phyloP scores from a whole-genome alignment of 345 rosid genomes.

The Durio zibethinus region DNA sequence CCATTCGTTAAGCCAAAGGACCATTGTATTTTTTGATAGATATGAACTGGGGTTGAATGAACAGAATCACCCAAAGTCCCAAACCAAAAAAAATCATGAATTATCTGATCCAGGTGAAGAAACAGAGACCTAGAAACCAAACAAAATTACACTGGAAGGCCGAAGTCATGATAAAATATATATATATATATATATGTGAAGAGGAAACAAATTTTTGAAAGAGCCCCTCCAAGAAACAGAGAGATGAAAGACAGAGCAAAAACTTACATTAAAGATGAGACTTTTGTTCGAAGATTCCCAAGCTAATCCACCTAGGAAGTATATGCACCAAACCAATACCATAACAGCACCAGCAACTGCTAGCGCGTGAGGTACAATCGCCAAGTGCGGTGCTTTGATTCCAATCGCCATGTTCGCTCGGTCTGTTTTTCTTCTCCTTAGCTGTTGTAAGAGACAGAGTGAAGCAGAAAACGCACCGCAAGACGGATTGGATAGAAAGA shows the following conservation, averaged over 20 bases:
- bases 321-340: constrained; percentile 79
- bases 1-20: neutral
- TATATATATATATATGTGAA: neutral
- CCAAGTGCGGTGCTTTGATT: constrained; percentile 47
- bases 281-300: constrained; percentile 82
- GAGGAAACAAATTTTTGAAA: neutral
- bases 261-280: constrained; percentile 86
- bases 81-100: neutral
- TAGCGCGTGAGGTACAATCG: constrained; percentile 61
- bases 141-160: neutral
- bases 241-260: neutral
- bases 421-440: constrained; percentile 6
- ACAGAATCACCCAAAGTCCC: neutral
- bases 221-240: neutral
- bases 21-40: neutral
- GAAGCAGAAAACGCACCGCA: neutral
- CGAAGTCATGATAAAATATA: neutral
- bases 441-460: neutral
- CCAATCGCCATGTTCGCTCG: constrained; percentile 42
- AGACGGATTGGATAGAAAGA: neutral
- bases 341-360: constrained; percentile 51
- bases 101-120: neutral
- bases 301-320: constrained; percentile 80
- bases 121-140: constrained; percentile 1
- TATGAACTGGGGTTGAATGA: neutral